Evolutionary conservation across 306 rosid genomes (phyloP), one percentile per base, ranked within the genome.

Genomic region (Dryas drummondii): DNA sequence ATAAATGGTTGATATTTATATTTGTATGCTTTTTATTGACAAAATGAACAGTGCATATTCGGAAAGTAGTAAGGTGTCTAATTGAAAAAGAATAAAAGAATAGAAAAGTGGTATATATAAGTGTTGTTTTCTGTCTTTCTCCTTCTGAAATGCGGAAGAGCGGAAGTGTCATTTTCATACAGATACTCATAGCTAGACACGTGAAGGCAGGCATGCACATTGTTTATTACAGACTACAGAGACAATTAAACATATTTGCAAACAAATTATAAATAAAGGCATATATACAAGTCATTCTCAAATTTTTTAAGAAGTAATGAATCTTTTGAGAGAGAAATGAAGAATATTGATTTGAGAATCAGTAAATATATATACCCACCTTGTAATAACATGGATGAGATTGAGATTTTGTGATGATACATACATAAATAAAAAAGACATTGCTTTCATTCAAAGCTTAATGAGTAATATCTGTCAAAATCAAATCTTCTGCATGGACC

Each of bases 371-470:
- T 1, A 32, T 32, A 32, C 37, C 37, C 37, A 32, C 37, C 37
- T 32, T 32, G 37, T 32, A 32, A 32, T 32, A 32, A 32, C 37
- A 32, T 32, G 37, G 37, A 32, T 32, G 45, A 32, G 62, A 56
- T 17, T 56, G 17, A 11, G 50, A 70, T 47, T 40, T 53, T 13
- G 42, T 4, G 26, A 58, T 60, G 6, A 22, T 56, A 58, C 47
- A 26, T 17, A 55, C 40, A 10, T 0, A 27, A 37, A 15, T 42
- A n/a, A 41, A 10, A 17, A 11, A 7, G 68, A 59, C 47, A 32
- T 72, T 72, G 76, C 58, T 59, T 59, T 59, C 47, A 53, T 15
- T 16, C n/a, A 27, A 72, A 59, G 48, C 49, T 72, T 48, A 40
- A 72, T 72, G 37, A 72, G 48, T 32, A 16, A 61, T 19, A 0